A percentile compares a stretch with the other conserved stretches of the same genome.
phyloP scores from a whole-genome alignment of 306 rosid genomes.

The Psophocarpus tetragonolobus region DNA sequence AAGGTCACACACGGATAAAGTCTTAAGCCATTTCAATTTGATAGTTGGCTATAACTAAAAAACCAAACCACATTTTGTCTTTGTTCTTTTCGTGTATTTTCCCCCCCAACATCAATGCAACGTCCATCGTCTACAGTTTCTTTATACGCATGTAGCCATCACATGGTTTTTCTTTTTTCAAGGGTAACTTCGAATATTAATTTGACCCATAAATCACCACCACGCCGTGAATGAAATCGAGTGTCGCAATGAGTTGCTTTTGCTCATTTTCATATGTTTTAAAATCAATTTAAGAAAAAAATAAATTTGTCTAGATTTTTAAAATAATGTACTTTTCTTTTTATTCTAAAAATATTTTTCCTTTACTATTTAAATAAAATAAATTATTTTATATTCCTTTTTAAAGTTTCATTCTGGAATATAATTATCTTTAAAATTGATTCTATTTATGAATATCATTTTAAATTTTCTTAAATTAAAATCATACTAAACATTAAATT shows the following conservation, averaged over 20 bases:
- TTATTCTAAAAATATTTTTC: not conserved
- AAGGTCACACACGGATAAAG: not conserved
- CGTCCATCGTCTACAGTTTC: conserved; percentile 1
- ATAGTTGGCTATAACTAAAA: conserved; percentile 31
- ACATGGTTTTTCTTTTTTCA: not conserved
- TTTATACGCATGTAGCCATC: conserved; percentile 5
- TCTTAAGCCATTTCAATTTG: conserved; percentile 29
- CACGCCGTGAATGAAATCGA: not conserved
- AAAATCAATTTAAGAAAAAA: not conserved
- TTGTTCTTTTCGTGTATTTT: not conserved
- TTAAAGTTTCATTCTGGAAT: not conserved
- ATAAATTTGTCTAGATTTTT: not conserved
- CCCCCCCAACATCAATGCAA: not conserved
- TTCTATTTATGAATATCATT: not conserved
- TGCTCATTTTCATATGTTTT: not conserved
- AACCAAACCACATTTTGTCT: conserved; percentile 36
- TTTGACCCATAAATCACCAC: not conserved
- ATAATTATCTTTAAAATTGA: not conserved
- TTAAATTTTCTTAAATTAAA: not conserved
- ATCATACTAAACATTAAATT: not conserved
- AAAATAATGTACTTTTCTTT: not conserved
- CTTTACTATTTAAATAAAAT: not conserved
- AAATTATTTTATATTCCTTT: not conserved
- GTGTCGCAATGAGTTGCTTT: not conserved
- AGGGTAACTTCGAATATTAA: not conserved